A percentile compares a stretch with the other conserved stretches of the same genome.
Conservation (phyloP, 441 rosid genomes). For the Corymbia calophylla region DNA sequence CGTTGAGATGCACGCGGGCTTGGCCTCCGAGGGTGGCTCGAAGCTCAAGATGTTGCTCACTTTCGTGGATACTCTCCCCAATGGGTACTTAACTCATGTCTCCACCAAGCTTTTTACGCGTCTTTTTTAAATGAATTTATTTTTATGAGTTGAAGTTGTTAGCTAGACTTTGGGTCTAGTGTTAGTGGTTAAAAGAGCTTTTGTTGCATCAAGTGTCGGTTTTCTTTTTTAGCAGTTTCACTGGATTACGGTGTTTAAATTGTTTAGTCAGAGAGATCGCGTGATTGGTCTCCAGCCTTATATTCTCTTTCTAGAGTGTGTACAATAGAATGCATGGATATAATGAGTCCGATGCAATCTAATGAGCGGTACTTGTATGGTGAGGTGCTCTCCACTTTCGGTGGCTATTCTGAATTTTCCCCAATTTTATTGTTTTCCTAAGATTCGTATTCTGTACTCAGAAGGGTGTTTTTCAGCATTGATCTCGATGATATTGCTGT, state of each 20-base stretch:
- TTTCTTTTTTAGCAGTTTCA: not conserved
- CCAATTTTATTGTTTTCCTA: not conserved
- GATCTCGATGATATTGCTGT: not conserved
- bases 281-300: not conserved
- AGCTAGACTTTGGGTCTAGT: not conserved
- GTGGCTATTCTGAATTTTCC: not conserved
- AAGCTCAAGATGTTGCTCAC: conserved; percentile 95
- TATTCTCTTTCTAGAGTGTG: not conserved
- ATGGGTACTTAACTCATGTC: conserved; percentile 39
- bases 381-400: not conserved
- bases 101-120: not conserved
- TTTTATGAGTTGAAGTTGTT: not conserved
- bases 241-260: not conserved
- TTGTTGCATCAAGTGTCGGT: not conserved
- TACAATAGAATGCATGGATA: not conserved
- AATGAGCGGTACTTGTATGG: not conserved
- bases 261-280: not conserved
- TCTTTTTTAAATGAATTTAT: not conserved
- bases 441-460: not conserved
- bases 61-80: conserved; percentile 76
- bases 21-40: conserved; percentile 96
- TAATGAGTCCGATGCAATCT: not conserved
- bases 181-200: not conserved
- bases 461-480: not conserved
- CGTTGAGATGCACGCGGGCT: conserved; percentile 98